phyloP scores from a whole-genome alignment of 768 basidiomycete genomes.

The Brasilioporus rufonigricans region DNA sequence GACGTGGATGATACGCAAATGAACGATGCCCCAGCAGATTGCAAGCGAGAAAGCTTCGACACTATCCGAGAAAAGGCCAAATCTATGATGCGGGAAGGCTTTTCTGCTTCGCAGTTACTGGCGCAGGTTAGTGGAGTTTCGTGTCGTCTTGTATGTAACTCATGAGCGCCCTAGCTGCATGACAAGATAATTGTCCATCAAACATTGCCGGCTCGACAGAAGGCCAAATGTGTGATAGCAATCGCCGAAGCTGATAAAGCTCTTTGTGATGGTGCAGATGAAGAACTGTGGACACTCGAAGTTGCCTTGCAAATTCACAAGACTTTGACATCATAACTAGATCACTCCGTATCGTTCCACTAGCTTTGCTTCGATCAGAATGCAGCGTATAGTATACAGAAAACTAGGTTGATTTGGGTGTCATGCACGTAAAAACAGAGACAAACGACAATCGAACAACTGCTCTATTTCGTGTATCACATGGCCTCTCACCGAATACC shows the following conservation, averaged over 20 bases:
- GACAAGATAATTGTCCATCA: slow-evolving; percentile 86
- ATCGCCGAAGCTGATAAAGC: slow-evolving; percentile 97
- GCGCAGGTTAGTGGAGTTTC: slow-evolving; percentile 61
- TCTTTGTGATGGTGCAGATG: slow-evolving; percentile 93
- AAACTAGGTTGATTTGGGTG: slow-evolving; percentile 14
- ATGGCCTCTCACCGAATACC: slow-evolving; percentile 68
- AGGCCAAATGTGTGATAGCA: slow-evolving; percentile 73
- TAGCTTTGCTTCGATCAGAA: not conserved
- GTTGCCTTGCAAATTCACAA: slow-evolving; percentile 79
- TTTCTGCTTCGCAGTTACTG: slow-evolving; percentile 86
- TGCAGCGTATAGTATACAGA: slow-evolving; percentile 3
- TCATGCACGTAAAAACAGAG: slow-evolving; percentile 10
- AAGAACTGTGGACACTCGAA: slow-evolving; percentile 93
- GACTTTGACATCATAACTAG: slow-evolving; percentile 37
- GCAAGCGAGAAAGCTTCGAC: slow-evolving; percentile 47
- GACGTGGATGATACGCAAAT: slow-evolving; percentile 60
- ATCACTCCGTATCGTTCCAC: not conserved
- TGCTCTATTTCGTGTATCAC: slow-evolving; percentile 17
- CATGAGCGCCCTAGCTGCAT: slow-evolving; percentile 61
- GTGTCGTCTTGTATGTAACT: slow-evolving; percentile 5
- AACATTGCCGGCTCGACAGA: slow-evolving; percentile 74
- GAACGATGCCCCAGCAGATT: slow-evolving; percentile 30
- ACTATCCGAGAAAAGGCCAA: slow-evolving; percentile 70
- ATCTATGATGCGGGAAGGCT: slow-evolving; percentile 81
- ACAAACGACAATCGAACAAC: slow-evolving; percentile 11